phyloP scores from a whole-genome alignment of 2,329 filamentous ascomycete species.

The Penicillium fuscoglaucum region DNA sequence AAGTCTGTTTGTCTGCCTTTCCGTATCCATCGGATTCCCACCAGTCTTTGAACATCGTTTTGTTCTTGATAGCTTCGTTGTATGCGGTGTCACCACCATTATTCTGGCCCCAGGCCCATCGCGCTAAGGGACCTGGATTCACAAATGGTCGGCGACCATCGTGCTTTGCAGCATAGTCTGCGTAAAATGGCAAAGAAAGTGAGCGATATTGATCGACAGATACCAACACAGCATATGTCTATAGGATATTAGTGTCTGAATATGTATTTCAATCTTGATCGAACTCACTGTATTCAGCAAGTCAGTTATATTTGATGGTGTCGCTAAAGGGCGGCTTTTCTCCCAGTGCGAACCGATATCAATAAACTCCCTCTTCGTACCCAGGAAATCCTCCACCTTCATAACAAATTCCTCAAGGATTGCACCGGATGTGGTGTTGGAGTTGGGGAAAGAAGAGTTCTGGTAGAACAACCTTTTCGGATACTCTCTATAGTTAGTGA shows the following conservation, averaged over 20 bases:
- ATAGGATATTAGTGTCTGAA: neutral
- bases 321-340: slow-evolving; percentile 18
- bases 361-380: slow-evolving; percentile 28
- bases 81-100: slow-evolving; percentile 20
- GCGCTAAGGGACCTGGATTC: slow-evolving; percentile 30
- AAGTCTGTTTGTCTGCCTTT: slow-evolving; percentile 22
- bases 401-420: slow-evolving; percentile 26
- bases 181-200: slow-evolving; percentile 26
- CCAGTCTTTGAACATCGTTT: slow-evolving; percentile 37
- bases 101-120: slow-evolving; percentile 25
- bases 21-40: slow-evolving; percentile 33
- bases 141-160: slow-evolving; percentile 30
- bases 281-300: slow-evolving; percentile 9
- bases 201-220: slow-evolving; percentile 24
- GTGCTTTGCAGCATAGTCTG: slow-evolving; percentile 26
- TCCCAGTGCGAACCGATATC: slow-evolving; percentile 30
- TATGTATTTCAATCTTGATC: neutral
- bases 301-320: slow-evolving; percentile 11
- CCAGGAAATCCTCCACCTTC: slow-evolving; percentile 28
- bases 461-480: slow-evolving; percentile 22
- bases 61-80: slow-evolving; percentile 32
- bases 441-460: slow-evolving; percentile 12
- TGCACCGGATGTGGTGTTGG: slow-evolving; percentile 24
- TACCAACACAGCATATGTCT: slow-evolving; percentile 21
- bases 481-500: slow-evolving; percentile 23